Conservation (phyloP, 352 stramenopile genomes). For the Aphanomyces cochlioides region DNA sequence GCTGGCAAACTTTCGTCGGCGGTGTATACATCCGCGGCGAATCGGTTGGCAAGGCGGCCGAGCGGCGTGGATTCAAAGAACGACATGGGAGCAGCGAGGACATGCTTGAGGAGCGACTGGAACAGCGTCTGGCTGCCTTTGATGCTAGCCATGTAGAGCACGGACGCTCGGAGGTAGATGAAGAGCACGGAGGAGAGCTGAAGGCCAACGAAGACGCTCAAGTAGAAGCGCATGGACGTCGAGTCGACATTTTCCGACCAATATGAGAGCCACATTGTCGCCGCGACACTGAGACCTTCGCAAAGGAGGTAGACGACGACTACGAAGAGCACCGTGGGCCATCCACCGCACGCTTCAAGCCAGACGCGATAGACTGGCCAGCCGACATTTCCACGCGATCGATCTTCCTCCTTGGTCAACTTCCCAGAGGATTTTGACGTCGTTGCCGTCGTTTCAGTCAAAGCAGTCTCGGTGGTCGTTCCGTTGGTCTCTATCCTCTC, state of each 20-base stretch:
- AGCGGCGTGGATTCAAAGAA: conserved; percentile 92
- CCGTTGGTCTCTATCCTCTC: background rate
- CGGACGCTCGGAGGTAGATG: conserved; percentile 26
- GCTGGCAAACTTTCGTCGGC: conserved; percentile 79
- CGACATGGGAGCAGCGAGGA: conserved; percentile 70
- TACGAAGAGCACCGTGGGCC: conserved; percentile 1
- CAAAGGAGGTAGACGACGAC: background rate
- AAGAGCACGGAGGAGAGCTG: conserved; percentile 31
- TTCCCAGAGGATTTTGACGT: background rate
- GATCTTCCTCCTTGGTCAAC: conserved; percentile 6
- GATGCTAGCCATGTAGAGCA: conserved; percentile 31
- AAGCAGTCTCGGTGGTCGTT: background rate
- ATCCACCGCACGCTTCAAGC: conserved; percentile 15
- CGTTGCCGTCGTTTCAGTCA: background rate
- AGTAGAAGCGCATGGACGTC: conserved; percentile 30
- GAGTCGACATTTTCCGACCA: conserved; percentile 51
- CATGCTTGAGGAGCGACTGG: conserved; percentile 31
- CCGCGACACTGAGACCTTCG: conserved; percentile 10
- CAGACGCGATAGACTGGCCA: conserved; percentile 6
- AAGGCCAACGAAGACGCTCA: conserved; percentile 41
- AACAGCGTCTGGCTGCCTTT: conserved; percentile 28
- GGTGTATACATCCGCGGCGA: conserved; percentile 86
- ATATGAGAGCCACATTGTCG: conserved; percentile 61
- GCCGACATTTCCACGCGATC: background rate
- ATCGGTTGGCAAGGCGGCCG: conserved; percentile 89